Base-by-base conservation (phyloP, 2,329 filamentous ascomycete genomes). In the Botryotinia narcissicola region DNA sequence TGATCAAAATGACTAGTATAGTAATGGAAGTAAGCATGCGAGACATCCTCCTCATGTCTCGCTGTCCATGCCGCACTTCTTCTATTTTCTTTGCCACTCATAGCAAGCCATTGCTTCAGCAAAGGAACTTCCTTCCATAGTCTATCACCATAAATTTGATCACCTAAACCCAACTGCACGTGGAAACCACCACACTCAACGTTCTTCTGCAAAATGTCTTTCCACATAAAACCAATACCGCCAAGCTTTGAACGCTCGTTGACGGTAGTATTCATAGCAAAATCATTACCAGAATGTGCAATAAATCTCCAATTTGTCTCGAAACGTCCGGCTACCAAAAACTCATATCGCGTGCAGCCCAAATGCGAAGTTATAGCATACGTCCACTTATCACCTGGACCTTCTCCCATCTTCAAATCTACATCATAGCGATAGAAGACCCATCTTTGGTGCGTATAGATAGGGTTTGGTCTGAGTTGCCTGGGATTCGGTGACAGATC, bases 1-100 rank as follows among this genome's bases (percentile, higher is more conserved):
- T 99, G 96, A 81, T 99, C 96, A 81, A 99, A 98, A 82, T 98
- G 95, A 78, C 94, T 97, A 1, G 95, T 97, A 81, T 99, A 99
- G 82, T 97, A 99, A 82, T 99, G 96, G 83, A 99, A 99, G 84
- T 97, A 99, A 12, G 96, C 95, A 83, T 98, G 95, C 3, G 92
- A 91, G 29, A 97, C 94, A 80, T 99, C 96, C 80, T 99, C 95
- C 80, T 99, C 94, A 79, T 98, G 93, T 68, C 94, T 91, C 5
- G 95, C 94, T 12, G 95, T 97, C 96, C 96, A 99, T 61, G 91
- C 88, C 0, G 94, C 91, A 78, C 91, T 97, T 84, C 95, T 97
- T 74, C 97, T 88, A 78, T 94, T 96, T 73, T 98, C 96, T 77
- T 97, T 95, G 9, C 96, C 96, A 79, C 92, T 95, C 83, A 95